Conservation (phyloP, 2,329 filamentous ascomycete genomes). For the Exutisphaerella laricina region DNA sequence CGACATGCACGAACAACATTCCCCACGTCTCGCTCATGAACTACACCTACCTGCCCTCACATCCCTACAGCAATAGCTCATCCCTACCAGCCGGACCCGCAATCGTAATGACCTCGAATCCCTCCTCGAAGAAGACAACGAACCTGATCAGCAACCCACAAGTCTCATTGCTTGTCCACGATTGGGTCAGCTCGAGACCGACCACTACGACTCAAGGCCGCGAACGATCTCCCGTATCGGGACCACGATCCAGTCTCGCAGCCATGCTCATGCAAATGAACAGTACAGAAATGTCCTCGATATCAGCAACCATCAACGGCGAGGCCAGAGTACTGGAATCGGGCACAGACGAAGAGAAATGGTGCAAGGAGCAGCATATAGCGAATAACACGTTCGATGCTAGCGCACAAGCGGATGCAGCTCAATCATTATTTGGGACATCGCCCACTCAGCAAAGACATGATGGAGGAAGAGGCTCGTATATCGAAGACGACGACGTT, state of each 20-base stretch:
- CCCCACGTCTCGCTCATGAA: conserved; percentile 98
- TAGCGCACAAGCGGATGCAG: conserved; percentile 20
- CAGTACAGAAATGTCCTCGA: conserved; percentile 76
- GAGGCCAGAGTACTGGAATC: conserved; percentile 65
- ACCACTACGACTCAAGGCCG: conserved; percentile 52
- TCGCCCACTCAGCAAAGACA: conserved; percentile 25
- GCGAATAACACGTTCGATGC: conserved; percentile 70
- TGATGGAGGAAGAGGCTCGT: conserved; percentile 54
- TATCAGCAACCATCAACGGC: conserved; percentile 93
- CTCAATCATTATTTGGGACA: conserved; percentile 23
- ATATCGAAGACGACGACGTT: conserved; percentile 76
- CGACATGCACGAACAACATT: conserved; percentile 75
- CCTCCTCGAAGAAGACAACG: conserved; percentile 69
- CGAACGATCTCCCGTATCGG: conserved; percentile 59
- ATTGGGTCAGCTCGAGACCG: conserved; percentile 92
- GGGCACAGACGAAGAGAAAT: conserved; percentile 76
- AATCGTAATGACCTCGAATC: conserved; percentile 89
- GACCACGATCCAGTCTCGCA: conserved; percentile 66
- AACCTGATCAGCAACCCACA: conserved; percentile 80
- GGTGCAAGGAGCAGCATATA: conserved; percentile 75
- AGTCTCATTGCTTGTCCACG: conserved; percentile 92
- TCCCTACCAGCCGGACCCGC: conserved; percentile 45
- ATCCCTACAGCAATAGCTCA: conserved; percentile 52
- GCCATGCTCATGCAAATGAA: conserved; percentile 85
- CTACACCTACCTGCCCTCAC: conserved; percentile 82